Evolutionary conservation across 2,329 filamentous ascomycete species (phyloP).

Genomic region (Fusarium euwallaceae): DNA sequence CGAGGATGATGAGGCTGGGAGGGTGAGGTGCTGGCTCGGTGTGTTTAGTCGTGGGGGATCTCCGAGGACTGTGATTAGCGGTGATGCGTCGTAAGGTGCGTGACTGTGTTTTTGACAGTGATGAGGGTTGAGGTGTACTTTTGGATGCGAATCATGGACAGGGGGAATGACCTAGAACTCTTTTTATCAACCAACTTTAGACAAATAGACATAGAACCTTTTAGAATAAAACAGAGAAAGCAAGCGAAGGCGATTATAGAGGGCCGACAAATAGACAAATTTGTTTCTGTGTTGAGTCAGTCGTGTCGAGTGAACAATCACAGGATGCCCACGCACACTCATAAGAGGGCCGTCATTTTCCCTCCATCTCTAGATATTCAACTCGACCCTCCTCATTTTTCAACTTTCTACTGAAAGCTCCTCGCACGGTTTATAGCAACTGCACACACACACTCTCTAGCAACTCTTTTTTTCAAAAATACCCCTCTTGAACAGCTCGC

Average conservation of each 20-base stretch:
- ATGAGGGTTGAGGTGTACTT: background rate
- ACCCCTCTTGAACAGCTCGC: background rate
- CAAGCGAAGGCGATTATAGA: background rate
- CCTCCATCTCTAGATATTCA: slow-evolving; percentile 7
- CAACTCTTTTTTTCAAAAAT: background rate
- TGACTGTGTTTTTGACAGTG: slow-evolving; percentile 2
- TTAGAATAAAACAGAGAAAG: slow-evolving; percentile 4
- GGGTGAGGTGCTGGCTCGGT: slow-evolving; percentile 78
- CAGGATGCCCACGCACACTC: slow-evolving; percentile 5
- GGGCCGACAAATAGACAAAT: slow-evolving; percentile 16
- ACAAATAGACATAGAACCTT: slow-evolving; percentile 20
- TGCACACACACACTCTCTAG: background rate
- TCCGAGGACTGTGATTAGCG: slow-evolving; percentile 23
- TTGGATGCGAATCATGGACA: background rate
- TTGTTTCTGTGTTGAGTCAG: slow-evolving; percentile 22
- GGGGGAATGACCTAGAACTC: slow-evolving; percentile 6
- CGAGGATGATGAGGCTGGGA: slow-evolving; percentile 60
- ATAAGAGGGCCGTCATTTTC: slow-evolving; percentile 15
- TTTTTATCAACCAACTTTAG: slow-evolving; percentile 3
- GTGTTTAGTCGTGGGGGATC: slow-evolving; percentile 62
- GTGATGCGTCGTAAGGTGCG: slow-evolving; percentile 9
- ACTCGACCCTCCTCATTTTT: slow-evolving; percentile 8
- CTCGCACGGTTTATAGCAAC: background rate
- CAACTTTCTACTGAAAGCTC: background rate
- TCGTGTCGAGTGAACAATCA: slow-evolving; percentile 29